Percentiles rank a stretch among this genome's conserved stretches.
These are phyloP conservation scores for Cryptococcus floricola DNA, from an alignment of 1,284 basidiomycete species.

Conservation along the genomic window DNA sequence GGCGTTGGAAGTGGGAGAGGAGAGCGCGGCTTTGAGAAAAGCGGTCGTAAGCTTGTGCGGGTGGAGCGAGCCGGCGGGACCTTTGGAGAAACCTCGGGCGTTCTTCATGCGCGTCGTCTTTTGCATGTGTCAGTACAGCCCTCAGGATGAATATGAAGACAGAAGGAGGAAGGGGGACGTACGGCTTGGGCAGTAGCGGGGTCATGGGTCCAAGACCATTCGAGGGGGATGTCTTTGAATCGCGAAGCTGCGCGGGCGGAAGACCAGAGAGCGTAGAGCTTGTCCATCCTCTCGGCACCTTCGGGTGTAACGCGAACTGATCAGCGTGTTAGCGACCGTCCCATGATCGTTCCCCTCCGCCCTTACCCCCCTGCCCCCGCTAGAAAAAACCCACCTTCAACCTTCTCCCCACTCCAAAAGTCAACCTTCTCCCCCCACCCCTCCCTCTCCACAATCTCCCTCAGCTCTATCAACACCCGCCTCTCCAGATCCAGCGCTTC, in stretches of 20 bases:
- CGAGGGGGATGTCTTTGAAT: slow-evolving; percentile 12
- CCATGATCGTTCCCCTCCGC: no score
- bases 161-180: neutral
- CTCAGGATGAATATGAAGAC: no score
- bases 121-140: neutral
- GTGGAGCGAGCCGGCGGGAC: slow-evolving; percentile 26
- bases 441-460: neutral
- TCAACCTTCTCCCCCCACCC: slow-evolving; percentile 22
- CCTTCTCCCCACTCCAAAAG: slow-evolving; percentile 27
- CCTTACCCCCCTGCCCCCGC: no score
- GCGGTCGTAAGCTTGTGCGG: slow-evolving; percentile 34
- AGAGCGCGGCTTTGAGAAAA: slow-evolving; percentile 18
- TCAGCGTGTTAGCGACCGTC: neutral
- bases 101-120: slow-evolving; percentile 11
- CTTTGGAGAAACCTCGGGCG: slow-evolving; percentile 13
- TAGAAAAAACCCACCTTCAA: slow-evolving; percentile 20
- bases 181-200: slow-evolving; percentile 27
- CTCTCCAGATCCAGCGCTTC: slow-evolving; percentile 36
- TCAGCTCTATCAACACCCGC: neutral
- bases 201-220: slow-evolving; percentile 27
- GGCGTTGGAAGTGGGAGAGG: slow-evolving; percentile 2
- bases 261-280: slow-evolving; percentile 8
- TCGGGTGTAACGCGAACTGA: slow-evolving; percentile 1
- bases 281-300: slow-evolving; percentile 1
- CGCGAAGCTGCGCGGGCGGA: slow-evolving; percentile 1